A percentile compares a stretch with the other conserved stretches of the same genome.
Evolutionary conservation across 306 rosid species (phyloP).

Genomic region (Medicago arabica): DNA sequence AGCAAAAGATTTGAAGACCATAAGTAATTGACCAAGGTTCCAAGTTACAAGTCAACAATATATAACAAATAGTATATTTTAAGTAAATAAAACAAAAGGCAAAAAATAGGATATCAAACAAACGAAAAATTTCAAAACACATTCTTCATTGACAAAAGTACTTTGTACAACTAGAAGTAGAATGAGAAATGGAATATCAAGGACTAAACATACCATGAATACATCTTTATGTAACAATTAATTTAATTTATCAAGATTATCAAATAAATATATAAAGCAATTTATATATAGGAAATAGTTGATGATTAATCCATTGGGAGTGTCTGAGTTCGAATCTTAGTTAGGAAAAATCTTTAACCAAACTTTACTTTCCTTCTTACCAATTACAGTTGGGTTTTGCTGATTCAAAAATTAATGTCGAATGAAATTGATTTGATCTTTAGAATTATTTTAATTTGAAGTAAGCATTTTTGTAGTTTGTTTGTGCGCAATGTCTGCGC

Average conservation of each 20-base stretch:
- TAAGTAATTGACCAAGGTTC: constrained; percentile 29
- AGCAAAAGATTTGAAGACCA: constrained; percentile 41
- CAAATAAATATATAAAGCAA: too few species aligned
- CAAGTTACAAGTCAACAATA: background rate
- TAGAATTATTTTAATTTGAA: too few species aligned
- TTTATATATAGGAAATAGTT: background rate
- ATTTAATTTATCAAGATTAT: background rate
- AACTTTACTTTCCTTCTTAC: too few species aligned
- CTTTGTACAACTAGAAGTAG: background rate
- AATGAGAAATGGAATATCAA: background rate
- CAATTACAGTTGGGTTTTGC: too few species aligned
- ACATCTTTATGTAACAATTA: too few species aligned
- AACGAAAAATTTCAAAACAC: background rate
- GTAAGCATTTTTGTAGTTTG: too few species aligned
- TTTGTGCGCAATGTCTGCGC: too few species aligned
- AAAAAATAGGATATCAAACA: background rate
- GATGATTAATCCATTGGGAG: too few species aligned
- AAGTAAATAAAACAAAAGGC: background rate
- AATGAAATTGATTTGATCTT: background rate
- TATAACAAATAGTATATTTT: background rate
- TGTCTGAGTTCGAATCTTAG: too few species aligned
- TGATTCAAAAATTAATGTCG: background rate
- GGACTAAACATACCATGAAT: too few species aligned
- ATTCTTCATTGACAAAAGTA: background rate
- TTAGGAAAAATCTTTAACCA: background rate